Base-by-base conservation (phyloP, 352 stramenopile genomes). In the Blastocystis hominis region DNA sequence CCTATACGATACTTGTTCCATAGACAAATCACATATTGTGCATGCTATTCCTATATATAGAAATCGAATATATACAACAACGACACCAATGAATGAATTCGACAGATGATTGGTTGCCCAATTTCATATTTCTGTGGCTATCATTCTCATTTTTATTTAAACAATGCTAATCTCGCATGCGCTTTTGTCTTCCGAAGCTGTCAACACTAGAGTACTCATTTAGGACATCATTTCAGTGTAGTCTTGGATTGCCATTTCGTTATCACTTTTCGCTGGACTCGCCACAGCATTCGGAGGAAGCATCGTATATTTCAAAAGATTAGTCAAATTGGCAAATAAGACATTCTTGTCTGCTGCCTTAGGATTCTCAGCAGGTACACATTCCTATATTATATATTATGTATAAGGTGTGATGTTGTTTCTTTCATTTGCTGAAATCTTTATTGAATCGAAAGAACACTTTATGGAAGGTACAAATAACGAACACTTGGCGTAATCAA, bases 391-490 rank as follows among this genome's bases (percentile, higher is more conserved):
- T 13, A 10, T n/a, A n/a, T n/a, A 59, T 59, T 4, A 9, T 56
- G 6, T 56, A 10, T 59, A 56, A 78, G 68, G 92, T 13, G 92
- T 94, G 72, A 94, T 93, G 76, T 42, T 94, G 42, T 94, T 94
- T 86, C 91, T 94, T 62, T 92, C 91, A 4, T 90, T 94, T 17
- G 90, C 93, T 1, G 91, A 94, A 75, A 90, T 94, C n/a, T 93
- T 93, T 66, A 62, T 86, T 34, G 90, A 90, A 46, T 88, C 86
- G 3, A 62, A 64, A 20, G 84, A 88, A 10, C 46, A 42, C 10
- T 90, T 90, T 59, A 54, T 38, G 50, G 56, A 36, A 36, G 62
- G n/a, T 9, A 62, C 15, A 4, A 24, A 6, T 56, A 40, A 36
- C 38, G 76, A 20, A 76, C 89, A 59, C 24, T 47, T 38, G 64